Evolutionary conservation across 495 filamentous ascomycete species (phyloP).

Genomic region (Neurospora discreta): DNA sequence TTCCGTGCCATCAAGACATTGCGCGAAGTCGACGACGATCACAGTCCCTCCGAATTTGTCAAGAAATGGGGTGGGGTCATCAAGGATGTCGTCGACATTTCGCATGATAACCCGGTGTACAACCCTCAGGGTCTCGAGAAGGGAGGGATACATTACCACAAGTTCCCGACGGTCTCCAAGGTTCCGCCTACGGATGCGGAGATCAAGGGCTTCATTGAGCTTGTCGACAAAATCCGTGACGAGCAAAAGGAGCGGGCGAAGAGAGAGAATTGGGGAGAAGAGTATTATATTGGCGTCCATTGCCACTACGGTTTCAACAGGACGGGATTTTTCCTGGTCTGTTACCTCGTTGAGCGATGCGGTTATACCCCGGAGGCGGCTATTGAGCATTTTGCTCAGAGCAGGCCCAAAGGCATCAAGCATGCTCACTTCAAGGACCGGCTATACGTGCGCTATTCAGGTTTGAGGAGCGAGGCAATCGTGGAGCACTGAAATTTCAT

Average conservation of each 20-base stretch:
- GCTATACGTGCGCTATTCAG: slow-evolving; percentile 64
- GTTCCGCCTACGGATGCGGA: slow-evolving; percentile 73
- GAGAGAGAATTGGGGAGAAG: slow-evolving; percentile 28
- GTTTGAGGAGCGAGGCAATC: slow-evolving; percentile 9
- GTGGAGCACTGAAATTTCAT: neutral
- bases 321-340: slow-evolving; percentile 84
- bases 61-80: slow-evolving; percentile 51
- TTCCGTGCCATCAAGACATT: slow-evolving; percentile 86
- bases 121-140: slow-evolving; percentile 62
- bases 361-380: slow-evolving; percentile 64
- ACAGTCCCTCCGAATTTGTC: slow-evolving; percentile 66
- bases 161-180: slow-evolving; percentile 87
- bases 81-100: slow-evolving; percentile 76
- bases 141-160: slow-evolving; percentile 68
- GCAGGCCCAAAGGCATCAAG: slow-evolving; percentile 71
- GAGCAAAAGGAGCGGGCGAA: slow-evolving; percentile 30
- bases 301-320: slow-evolving; percentile 95
- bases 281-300: slow-evolving; percentile 63
- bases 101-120: slow-evolving; percentile 77
- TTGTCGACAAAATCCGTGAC: slow-evolving; percentile 61
- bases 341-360: slow-evolving; percentile 76
- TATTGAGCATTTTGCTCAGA: slow-evolving; percentile 64
- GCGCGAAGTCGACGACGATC: slow-evolving; percentile 72
- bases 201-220: slow-evolving; percentile 60
- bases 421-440: slow-evolving; percentile 85